Evolutionary conservation across 495 filamentous ascomycete genomes (phyloP).

Genomic region (Trichocladium uniseriatum): DNA sequence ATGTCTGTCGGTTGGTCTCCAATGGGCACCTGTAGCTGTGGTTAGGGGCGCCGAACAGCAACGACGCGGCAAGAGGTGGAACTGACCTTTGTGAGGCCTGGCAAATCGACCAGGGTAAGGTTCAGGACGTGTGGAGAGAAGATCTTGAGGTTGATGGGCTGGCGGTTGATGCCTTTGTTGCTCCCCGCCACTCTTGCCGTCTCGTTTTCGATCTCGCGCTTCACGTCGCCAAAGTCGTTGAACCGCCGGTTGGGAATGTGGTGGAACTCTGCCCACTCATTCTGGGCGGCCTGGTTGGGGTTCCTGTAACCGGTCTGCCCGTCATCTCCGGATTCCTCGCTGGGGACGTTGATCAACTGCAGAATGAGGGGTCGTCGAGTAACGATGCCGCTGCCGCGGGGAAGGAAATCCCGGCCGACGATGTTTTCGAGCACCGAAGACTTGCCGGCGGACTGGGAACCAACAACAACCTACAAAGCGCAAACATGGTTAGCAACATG

Average conservation of each 20-base stretch:
- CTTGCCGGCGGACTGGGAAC: constrained; percentile 96
- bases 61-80: not conserved
- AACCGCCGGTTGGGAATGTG: constrained; percentile 85
- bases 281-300: constrained; percentile 35
- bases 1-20: constrained; percentile 97
- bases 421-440: constrained; percentile 99
- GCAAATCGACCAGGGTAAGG: constrained; percentile 91
- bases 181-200: constrained; percentile 89
- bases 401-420: constrained; percentile 93
- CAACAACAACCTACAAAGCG: constrained; percentile 76
- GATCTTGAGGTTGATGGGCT: constrained; percentile 97
- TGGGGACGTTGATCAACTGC: constrained; percentile 95
- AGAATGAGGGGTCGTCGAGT: constrained; percentile 90
- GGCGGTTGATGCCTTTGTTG: constrained; percentile 97
- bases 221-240: constrained; percentile 84
- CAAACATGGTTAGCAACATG: constrained; percentile 2
- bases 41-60: constrained; percentile 7
- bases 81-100: constrained; percentile 85
- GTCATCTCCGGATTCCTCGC: constrained; percentile 59
- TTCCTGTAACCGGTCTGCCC: constrained; percentile 45
- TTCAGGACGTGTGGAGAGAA: constrained; percentile 97
- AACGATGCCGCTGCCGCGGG: constrained; percentile 92
- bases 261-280: constrained; percentile 96
- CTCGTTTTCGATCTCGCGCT: constrained; percentile 95
- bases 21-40: constrained; percentile 64